A percentile compares a stretch with the other conserved stretches of the same genome.
Evolutionary conservation across 345 rosid genomes (phyloP).

Genomic region (Lagerstroemia speciosa): DNA sequence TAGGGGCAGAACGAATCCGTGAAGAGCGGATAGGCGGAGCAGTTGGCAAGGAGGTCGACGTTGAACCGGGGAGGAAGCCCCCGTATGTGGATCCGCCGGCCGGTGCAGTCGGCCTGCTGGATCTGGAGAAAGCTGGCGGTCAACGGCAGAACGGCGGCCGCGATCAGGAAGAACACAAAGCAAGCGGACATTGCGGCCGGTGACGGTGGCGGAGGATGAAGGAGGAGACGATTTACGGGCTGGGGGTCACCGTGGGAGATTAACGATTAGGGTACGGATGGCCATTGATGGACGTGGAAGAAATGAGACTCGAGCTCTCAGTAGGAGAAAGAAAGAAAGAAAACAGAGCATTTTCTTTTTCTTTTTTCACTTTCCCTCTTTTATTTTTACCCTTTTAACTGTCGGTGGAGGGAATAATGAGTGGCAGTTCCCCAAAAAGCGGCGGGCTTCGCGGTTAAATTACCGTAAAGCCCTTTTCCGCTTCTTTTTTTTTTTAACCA

Average conservation of each 20-base stretch:
- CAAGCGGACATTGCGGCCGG: conserved; percentile 18
- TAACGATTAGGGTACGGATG: neutral
- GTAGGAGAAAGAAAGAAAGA: neutral
- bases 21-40: conserved; percentile 56
- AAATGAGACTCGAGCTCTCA: neutral
- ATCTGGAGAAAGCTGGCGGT: conserved; percentile 20
- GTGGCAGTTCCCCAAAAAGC: conserved; percentile 2
- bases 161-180: conserved; percentile 7
- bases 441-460: neutral
- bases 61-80: conserved; percentile 69
- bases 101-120: conserved; percentile 32
- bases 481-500: too few species aligned
- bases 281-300: conserved; percentile 1
- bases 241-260: neutral
- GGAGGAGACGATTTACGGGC: neutral
- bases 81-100: conserved; percentile 88
- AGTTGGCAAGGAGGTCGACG: conserved; percentile 71
- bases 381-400: neutral
- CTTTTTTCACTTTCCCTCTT: neutral
- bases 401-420: neutral
- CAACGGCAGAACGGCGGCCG: conserved; percentile 18
- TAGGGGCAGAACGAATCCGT: conserved; percentile 59
- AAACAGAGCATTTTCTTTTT: neutral
- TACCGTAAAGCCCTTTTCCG: neutral
- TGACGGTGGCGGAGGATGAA: conserved; percentile 11